A percentile compares a stretch with the other conserved stretches of the same genome.
phyloP scores from a whole-genome alignment of 2,329 filamentous ascomycete genomes.

The Pyrenophora tritici-repentis region DNA sequence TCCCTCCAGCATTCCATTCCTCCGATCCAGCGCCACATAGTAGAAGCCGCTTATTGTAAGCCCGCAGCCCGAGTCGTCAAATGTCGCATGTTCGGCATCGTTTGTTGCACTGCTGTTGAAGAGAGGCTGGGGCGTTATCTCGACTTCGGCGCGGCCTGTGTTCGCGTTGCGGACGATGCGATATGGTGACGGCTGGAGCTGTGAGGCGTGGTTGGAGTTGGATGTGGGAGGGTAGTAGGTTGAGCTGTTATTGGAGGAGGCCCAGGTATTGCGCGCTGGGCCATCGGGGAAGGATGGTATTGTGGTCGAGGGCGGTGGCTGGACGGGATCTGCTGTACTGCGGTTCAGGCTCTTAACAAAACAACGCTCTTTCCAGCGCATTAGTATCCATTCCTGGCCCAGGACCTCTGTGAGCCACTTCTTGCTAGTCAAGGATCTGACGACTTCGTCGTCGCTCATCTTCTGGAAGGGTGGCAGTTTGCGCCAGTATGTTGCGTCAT shows the following conservation, averaged over 20 bases:
- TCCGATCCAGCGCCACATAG: conserved; percentile 55
- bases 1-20: conserved; percentile 55
- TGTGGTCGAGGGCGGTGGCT: conserved; percentile 16
- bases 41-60: conserved; percentile 62
- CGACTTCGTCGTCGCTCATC: conserved; percentile 49
- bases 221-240: not conserved
- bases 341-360: conserved; percentile 49
- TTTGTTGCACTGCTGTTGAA: not conserved
- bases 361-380: conserved; percentile 62
- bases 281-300: conserved; percentile 6
- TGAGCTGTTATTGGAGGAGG: conserved; percentile 3
- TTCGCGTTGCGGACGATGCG: conserved; percentile 21
- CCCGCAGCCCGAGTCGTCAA: conserved; percentile 48
- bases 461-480: conserved; percentile 53
- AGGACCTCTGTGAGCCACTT: conserved; percentile 43
- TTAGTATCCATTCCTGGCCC: conserved; percentile 57
- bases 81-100: conserved; percentile 30
- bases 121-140: conserved; percentile 14
- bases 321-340: conserved; percentile 20
- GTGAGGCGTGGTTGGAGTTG: conserved; percentile 5
- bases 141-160: conserved; percentile 20
- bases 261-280: conserved; percentile 4
- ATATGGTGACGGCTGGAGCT: conserved; percentile 18
- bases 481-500: conserved; percentile 56
- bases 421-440: conserved; percentile 51